These are phyloP conservation scores for Emmonsiellopsis sp. DNA, from an alignment of 2,329 filamentous ascomycete genomes.

Conservation along the genomic window DNA sequence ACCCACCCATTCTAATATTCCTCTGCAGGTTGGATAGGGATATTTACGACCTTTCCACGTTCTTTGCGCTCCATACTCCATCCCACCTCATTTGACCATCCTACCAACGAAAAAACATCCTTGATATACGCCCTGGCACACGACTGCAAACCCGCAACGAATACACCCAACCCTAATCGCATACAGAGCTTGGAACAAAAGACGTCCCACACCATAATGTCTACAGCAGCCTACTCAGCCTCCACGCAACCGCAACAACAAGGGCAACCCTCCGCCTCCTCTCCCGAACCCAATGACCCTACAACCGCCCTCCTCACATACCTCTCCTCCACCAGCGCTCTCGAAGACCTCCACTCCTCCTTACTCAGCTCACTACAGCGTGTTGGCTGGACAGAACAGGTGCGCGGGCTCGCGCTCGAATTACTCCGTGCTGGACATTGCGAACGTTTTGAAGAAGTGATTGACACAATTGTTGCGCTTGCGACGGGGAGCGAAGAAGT, in stretches of 20 bases:
- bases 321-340: constrained; percentile 28
- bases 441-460: constrained; percentile 48
- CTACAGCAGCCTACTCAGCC: background rate
- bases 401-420: constrained; percentile 46
- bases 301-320: constrained; percentile 37
- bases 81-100: too few species aligned
- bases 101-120: too few species aligned
- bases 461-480: constrained; percentile 44
- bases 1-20: background rate
- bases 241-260: background rate
- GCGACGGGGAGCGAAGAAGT: constrained; percentile 28
- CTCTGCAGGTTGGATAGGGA: background rate
- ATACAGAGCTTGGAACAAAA: background rate
- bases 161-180: background rate
- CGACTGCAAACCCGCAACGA: background rate
- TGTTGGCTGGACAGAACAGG: constrained; percentile 49
- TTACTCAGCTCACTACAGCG: constrained; percentile 48
- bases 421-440: constrained; percentile 51
- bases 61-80: too few species aligned
- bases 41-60: too few species aligned
- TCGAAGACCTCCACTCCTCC: constrained; percentile 47
- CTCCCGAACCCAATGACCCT: constrained; percentile 21
- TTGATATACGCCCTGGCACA: background rate
- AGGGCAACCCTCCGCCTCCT: constrained; percentile 4
- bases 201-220: background rate